phyloP scores from a whole-genome alignment of 73 alveolate species.

The Durusdinium trenchii region DNA sequence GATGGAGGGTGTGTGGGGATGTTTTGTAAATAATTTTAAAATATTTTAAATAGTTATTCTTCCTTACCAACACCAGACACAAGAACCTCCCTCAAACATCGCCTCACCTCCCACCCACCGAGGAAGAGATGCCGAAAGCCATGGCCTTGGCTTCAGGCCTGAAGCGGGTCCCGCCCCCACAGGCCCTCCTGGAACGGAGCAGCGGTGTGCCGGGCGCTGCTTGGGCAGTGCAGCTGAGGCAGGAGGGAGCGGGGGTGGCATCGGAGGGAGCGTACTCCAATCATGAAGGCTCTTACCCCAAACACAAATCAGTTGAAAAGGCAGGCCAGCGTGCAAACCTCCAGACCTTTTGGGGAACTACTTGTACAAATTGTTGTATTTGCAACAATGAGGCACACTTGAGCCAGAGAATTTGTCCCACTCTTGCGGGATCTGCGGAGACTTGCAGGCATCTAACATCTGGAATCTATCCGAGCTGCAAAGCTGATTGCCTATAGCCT shows the following conservation, averaged over 20 bases:
- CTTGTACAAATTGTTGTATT: not conserved
- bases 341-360: not conserved
- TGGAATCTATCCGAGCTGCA: too few species aligned
- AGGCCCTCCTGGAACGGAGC: not conserved
- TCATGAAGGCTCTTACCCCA: not conserved
- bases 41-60: not conserved
- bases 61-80: not conserved
- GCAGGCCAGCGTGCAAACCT: not conserved
- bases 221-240: conserved; percentile 80
- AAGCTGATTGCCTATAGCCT: too few species aligned
- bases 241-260: not conserved
- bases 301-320: not conserved
- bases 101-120: not conserved
- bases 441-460: too few species aligned
- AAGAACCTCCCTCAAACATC: not conserved
- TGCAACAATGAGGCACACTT: not conserved
- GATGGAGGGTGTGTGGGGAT: not conserved
- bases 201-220: conserved; percentile 11
- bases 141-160: conserved; percentile 44
- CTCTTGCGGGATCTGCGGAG: not conserved
- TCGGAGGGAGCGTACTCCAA: not conserved
- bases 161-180: conserved; percentile 45
- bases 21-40: too few species aligned
- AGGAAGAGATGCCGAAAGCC: conserved; percentile 62
- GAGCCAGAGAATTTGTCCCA: not conserved